A percentile compares a stretch with the other conserved stretches of the same genome.
phyloP scores from a whole-genome alignment of 805 yeast genomes.

The Cyberlindnera maritima region DNA sequence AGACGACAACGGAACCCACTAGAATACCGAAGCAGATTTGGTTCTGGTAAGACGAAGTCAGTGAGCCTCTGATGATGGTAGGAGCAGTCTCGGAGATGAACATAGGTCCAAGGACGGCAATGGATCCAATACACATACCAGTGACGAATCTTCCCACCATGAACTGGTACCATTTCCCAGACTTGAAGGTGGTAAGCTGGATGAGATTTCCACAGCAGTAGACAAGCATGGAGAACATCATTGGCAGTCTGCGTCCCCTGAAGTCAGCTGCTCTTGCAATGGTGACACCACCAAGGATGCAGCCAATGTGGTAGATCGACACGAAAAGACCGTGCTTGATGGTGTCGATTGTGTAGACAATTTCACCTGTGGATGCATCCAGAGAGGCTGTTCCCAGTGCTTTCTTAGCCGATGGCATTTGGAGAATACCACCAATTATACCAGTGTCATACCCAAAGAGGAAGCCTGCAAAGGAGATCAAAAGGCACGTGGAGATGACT shows the following conservation, averaged over 20 bases:
- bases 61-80: constrained; percentile 60
- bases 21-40: constrained; percentile 65
- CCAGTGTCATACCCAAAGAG: constrained; percentile 78
- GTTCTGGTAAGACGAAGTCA: constrained; percentile 63
- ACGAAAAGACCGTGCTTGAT: constrained; percentile 43
- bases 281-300: constrained; percentile 65
- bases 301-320: constrained; percentile 62
- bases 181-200: constrained; percentile 48
- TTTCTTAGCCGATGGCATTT: constrained; percentile 50
- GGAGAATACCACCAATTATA: constrained; percentile 68
- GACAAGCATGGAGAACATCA: constrained; percentile 50
- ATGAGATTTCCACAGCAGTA: constrained; percentile 59
- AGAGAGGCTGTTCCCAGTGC: neutral
- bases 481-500: constrained; percentile 33
- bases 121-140: constrained; percentile 73
- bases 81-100: constrained; percentile 69
- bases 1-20: constrained; percentile 62
- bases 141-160: constrained; percentile 63
- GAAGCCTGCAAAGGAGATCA: constrained; percentile 69
- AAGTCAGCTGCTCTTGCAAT: constrained; percentile 58
- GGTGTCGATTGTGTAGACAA: constrained; percentile 25
- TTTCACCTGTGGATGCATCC: constrained; percentile 39
- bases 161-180: constrained; percentile 56
- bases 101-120: constrained; percentile 72
- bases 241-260: constrained; percentile 58